These are phyloP conservation scores for Bipolaris zeicola DNA, from an alignment of 2,329 filamentous ascomycete genomes.

Conservation along the genomic window DNA sequence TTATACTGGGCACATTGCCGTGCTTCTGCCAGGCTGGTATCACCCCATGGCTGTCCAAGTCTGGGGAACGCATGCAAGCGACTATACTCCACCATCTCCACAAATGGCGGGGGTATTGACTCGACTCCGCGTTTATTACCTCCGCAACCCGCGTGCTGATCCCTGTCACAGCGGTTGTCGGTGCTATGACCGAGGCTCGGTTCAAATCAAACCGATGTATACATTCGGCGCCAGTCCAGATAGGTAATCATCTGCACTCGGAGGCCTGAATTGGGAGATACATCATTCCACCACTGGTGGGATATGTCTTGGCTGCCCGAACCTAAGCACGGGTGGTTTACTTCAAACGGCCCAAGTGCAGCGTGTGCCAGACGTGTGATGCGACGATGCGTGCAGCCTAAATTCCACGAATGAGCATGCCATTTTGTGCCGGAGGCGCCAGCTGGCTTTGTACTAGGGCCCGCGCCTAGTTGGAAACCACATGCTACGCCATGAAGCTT, in stretches of 20 bases:
- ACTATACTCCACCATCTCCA: slow-evolving; percentile 23
- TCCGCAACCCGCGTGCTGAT: slow-evolving; percentile 14
- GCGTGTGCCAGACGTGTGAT: neutral
- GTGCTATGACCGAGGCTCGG: slow-evolving; percentile 22
- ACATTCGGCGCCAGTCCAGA: slow-evolving; percentile 2
- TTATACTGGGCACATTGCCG: slow-evolving; percentile 24
- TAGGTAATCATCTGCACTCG: slow-evolving; percentile 6
- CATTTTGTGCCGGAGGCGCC: neutral
- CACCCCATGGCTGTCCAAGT: slow-evolving; percentile 14
- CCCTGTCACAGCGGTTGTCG: slow-evolving; percentile 12
- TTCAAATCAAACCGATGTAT: slow-evolving; percentile 17
- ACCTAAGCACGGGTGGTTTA: slow-evolving; percentile 4
- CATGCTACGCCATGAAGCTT: slow-evolving; percentile 15
- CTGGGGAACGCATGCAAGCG: slow-evolving; percentile 17
- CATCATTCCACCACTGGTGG: slow-evolving; percentile 12
- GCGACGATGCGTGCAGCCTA: neutral
- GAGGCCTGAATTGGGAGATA: neutral
- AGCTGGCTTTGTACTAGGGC: slow-evolving; percentile 10
- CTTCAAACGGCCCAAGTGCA: slow-evolving; percentile 5
- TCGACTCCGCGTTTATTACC: slow-evolving; percentile 20
- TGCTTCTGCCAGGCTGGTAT: slow-evolving; percentile 3
- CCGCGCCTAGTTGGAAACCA: slow-evolving; percentile 11
- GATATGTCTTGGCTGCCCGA: slow-evolving; percentile 5
- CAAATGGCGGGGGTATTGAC: slow-evolving; percentile 23
- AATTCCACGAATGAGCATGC: slow-evolving; percentile 12